Base-by-base conservation (phyloP, 2,329 filamentous ascomycete species). In the Samsoniella hepiali region DNA sequence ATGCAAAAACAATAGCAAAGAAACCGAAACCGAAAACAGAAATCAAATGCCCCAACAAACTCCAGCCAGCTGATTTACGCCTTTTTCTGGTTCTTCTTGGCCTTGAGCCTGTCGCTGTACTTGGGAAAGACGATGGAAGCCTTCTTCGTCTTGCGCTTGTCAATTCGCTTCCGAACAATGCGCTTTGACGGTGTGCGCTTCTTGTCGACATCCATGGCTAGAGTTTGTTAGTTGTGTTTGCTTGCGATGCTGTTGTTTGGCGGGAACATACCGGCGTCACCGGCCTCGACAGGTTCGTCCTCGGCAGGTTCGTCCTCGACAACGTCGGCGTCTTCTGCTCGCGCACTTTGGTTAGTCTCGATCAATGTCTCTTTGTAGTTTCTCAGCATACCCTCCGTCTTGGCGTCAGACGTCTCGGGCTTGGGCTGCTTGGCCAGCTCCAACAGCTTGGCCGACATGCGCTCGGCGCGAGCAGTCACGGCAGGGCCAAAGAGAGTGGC, bases 381-480 rank as follows among this genome's bases (percentile, higher is more conserved):
- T 45, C 36, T 45, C 40, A 34, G 3, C 53, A 3, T 57, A 68
- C 72, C 73, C 58, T 80, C 77, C 74, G 85, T 82, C 63, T 78
- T 79, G 68, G 82, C 76, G 67, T 85, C 79, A 59, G 77, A 75
- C 63, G 78, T 73, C 68, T 78, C 75, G n/a, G 90, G 88, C 75
- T 90, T 92, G 65, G 91, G 88, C 72, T 93, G 88, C 63, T 88
- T 83, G 54, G 90, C 90, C 69, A 96, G 76, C 74, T 93, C 92
- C 72, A 93, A 82, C 65, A 97, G 82, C 78, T 95, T 97, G 65
- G 91, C 90, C 45, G 91, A 92, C 42, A 97, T 85, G 68, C 94
- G 88, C 76, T 93, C 89, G 60, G 88, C 89, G 69, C 94, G 86
- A 53, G 90, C 93, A 70, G 84, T 80, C 75, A 94, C 91, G 62